Evolutionary conservation across 768 basidiomycete genomes (phyloP), one percentile per base, ranked within the genome.

Genomic region (Tylopilus subfusipes): DNA sequence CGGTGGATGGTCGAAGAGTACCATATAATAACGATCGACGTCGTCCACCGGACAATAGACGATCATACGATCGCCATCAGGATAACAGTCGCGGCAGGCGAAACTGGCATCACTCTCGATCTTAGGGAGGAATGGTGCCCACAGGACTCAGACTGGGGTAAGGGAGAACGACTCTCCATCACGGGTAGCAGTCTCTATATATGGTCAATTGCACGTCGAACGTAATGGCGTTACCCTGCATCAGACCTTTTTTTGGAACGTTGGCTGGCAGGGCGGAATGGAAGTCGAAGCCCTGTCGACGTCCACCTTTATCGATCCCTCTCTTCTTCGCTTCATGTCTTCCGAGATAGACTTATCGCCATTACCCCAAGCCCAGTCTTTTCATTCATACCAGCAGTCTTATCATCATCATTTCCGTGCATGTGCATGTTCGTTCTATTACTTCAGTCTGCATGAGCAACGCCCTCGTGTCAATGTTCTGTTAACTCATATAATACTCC

Each of bases 1-100:
- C 46, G 11, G 21, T 24, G 9, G 67, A 68, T 24, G 43, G 60
- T 21, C 65, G 61, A 25, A 56, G 68, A 47, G 62, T 59, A 14
- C 31, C 62, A 24, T 52, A 69, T 16, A 30, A 21, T 47, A 51
- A 38, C 16, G 58, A 62, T 52, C 62, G 62, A 29, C 53, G 24
- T 48, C 47, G 48, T 54, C 33, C 30, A 27, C 2, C 56, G 4
- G 68, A 69, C 19, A 54, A 67, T 14, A 53, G 63, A 33, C 59
- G 63, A 27, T 42, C 57, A 18, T 50, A 33, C 21, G 63, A 58
- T 40, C 52, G 48, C n/a, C 40, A 50, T 21, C 46, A 52, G 12
- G 59, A 60, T 47, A 39, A 7, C 11, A 45, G 57, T 42, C 46
- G 45, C 25, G 34, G 53, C 27, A 59, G 36, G 38, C 59, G 56